Evolutionary conservation across 176 grass and related monocot species (phyloP), one percentile per base, ranked within the genome.

Genomic region (Oryza meyeriana): DNA sequence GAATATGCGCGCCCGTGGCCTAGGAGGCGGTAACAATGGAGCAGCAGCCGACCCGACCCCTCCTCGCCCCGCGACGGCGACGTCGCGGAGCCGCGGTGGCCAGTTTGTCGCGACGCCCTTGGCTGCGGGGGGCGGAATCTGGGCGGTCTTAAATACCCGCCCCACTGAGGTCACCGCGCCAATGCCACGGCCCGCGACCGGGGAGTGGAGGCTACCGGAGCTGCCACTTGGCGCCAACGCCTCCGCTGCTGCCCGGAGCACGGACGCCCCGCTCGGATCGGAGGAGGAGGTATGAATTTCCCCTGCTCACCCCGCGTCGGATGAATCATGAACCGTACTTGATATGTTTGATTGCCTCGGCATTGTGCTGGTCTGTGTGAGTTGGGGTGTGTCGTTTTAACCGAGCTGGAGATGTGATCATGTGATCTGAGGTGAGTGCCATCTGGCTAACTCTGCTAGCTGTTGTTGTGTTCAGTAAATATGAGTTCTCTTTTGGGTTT

Each of bases 1-100:
- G 76, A 84, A 89, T 84, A 89, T 89, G 81, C 87, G 68, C 81
- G 69, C 75, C 74, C 61, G 13, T 61, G 61, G 11, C 81, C 86
- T 11, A 32, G 66, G 79, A 68, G 66, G 79, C 68, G 61, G 66
- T 59, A 81, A 70, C 33, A 30, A 71, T 40, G 50, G 8, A 68
- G 63, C 44, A 35, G 41, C 11, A 10, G 10, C 40, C 18, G 12
- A 14, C 9, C 24, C 28, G 11, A 8, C 1, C 36, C 39, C 22
- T 6, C 58, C 42, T 30, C 47, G 9, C 79, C 29, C 77, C 77
- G 32, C 35, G 85, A 4, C 61, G 76, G 79, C 87, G 87, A 75
- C 36, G 69, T 72, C 80, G 58, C 68, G 57, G 74, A 81, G 74
- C 20, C 13, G 44, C 55, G 38, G 66, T 28, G 26, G 52, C 30